A percentile compares a stretch with the other conserved stretches of the same genome.
Evolutionary conservation across 768 basidiomycete genomes (phyloP).

Genomic region (Rubroboletus pulcherrimus): DNA sequence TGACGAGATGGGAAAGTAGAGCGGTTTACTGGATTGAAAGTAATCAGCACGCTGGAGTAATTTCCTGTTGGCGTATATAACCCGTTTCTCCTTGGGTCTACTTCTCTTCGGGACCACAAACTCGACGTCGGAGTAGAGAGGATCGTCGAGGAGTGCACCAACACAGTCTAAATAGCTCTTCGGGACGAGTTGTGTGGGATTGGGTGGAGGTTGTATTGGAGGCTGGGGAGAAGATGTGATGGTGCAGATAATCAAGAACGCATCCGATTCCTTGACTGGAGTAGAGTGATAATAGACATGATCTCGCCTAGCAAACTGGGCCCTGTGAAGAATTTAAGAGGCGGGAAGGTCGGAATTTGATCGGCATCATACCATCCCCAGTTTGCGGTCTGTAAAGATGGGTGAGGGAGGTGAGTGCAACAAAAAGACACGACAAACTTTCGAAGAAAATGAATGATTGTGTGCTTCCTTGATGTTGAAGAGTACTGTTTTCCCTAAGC

Average conservation of each 20-base stretch:
- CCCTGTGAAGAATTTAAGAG: constrained; percentile 40
- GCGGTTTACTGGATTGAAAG: constrained; percentile 61
- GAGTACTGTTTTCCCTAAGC: constrained; percentile 45
- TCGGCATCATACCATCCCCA: constrained; percentile 70
- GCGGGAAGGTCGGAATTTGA: not conserved
- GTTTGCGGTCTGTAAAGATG: constrained; percentile 59
- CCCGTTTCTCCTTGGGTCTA: constrained; percentile 34
- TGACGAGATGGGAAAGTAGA: not conserved
- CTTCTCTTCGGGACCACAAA: constrained; percentile 61
- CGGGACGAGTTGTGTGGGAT: constrained; percentile 56
- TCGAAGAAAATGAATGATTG: constrained; percentile 77
- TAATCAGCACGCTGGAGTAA: constrained; percentile 72
- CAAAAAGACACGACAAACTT: constrained; percentile 34
- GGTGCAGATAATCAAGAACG: constrained; percentile 72
- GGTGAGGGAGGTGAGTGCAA: constrained; percentile 8
- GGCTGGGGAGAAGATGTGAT: constrained; percentile 65
- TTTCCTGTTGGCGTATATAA: constrained; percentile 67
- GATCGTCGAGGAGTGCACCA: constrained; percentile 75
- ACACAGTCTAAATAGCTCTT: constrained; percentile 64
- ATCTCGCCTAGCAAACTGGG: constrained; percentile 77
- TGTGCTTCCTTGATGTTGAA: constrained; percentile 75
- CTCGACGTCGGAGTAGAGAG: constrained; percentile 80
- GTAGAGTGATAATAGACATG: constrained; percentile 57
- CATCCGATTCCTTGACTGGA: constrained; percentile 54
- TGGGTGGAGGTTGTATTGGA: constrained; percentile 42